phyloP scores from a whole-genome alignment of 2,329 filamentous ascomycete species.

The Ophiosphaerella narmari region DNA sequence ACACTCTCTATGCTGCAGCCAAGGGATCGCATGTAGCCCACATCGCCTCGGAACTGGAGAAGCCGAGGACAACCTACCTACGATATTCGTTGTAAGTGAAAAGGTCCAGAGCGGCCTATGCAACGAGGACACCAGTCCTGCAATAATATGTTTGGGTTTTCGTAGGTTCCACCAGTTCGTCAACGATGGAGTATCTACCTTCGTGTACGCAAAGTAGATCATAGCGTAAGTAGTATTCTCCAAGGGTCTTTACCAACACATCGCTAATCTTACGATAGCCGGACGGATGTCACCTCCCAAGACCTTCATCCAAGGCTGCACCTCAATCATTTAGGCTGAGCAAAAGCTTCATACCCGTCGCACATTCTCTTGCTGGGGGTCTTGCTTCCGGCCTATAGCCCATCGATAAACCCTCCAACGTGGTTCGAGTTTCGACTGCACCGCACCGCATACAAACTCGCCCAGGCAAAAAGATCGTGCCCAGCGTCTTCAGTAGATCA shows the following conservation, averaged over 20 bases:
- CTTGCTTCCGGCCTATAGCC: no score
- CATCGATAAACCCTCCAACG: no score
- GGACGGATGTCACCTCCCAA: neutral
- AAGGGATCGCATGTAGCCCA: no score
- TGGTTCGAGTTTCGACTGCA: neutral
- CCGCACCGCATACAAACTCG: neutral
- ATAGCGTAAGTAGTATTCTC: neutral
- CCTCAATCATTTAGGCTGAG: neutral
- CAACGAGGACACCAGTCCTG: neutral
- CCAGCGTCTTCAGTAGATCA: neutral
- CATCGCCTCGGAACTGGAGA: neutral
- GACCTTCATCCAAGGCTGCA: neutral
- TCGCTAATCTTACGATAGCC: slow-evolving; percentile 4
- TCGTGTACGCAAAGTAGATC: neutral
- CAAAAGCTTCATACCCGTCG: neutral
- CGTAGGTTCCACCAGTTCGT: no score
- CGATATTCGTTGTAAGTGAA: no score
- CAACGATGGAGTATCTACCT: no score
- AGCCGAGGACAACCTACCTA: neutral
- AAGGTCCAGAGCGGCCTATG: neutral
- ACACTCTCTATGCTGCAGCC: no score
- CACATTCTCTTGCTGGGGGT: neutral
- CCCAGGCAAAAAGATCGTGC: neutral
- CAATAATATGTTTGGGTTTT: neutral
- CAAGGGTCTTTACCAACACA: neutral